phyloP scores from a whole-genome alignment of 257 asterid genomes.

The Ballota nigra region DNA sequence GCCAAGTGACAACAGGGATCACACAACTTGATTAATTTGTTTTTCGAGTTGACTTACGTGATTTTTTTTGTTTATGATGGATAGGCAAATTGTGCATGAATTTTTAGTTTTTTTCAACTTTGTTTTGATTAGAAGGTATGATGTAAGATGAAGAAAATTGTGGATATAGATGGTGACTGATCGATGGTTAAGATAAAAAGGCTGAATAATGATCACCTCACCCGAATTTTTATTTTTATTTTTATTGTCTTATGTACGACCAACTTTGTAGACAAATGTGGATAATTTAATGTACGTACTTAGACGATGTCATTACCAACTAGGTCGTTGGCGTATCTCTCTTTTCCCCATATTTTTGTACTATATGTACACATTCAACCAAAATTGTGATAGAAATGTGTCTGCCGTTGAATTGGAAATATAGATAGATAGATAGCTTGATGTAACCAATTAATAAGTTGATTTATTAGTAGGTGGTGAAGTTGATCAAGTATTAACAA shows the following conservation, averaged over 20 bases:
- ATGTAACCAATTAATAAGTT: background rate
- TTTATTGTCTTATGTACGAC: background rate
- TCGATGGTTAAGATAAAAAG: conserved; percentile 21
- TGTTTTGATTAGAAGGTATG: conserved; percentile 18
- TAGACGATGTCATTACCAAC: background rate
- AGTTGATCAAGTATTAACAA: background rate
- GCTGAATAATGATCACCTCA: conserved; percentile 24
- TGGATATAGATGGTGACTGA: conserved; percentile 36
- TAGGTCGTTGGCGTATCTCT: background rate
- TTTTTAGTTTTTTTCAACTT: background rate
- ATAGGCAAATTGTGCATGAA: conserved; percentile 19
- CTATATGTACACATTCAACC: background rate
- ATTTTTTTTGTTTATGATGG: background rate
- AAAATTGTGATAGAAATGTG: background rate
- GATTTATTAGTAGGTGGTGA: too few relatives aligned
- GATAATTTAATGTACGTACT: background rate
- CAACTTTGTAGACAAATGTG: conserved; percentile 14
- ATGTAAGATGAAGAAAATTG: conserved; percentile 40
- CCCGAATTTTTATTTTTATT: too few relatives aligned
- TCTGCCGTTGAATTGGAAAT: conserved; percentile 2
- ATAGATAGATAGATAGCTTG: background rate
- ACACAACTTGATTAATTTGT: background rate
- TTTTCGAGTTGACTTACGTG: background rate
- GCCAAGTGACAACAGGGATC: conserved; percentile 38
- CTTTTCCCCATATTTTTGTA: background rate